Conservation (phyloP, 108 stramenopile species). For the Stephanodiscus minutulus region DNA sequence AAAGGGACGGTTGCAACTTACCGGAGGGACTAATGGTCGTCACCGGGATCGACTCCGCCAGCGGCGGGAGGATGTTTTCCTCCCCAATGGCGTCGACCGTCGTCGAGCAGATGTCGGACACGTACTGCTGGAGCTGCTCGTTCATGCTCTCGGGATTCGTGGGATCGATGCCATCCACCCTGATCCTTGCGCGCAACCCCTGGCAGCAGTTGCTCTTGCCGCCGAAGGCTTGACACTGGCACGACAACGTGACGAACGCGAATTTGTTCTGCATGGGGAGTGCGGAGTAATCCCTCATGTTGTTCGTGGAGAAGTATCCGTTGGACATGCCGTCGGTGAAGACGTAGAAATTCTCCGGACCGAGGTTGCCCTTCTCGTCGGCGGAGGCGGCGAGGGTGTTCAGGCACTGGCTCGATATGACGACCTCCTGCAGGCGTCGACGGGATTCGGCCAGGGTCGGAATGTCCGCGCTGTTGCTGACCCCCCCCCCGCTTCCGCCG, state of each 20-base stretch:
- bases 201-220: slow-evolving; percentile 5
- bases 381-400: slow-evolving; percentile 3
- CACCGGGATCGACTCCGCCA: not conserved
- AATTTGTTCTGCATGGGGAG: slow-evolving; percentile 19
- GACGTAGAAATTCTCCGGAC: not conserved
- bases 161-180: slow-evolving; percentile 2
- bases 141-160: not conserved
- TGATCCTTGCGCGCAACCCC: slow-evolving; percentile 7
- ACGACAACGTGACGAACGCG: slow-evolving; percentile 13
- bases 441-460: not conserved
- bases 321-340: slow-evolving; percentile 24
- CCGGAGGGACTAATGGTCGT: not conserved
- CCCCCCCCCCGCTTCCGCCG: not conserved
- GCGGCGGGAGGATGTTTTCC: slow-evolving; percentile 8
- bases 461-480: not conserved
- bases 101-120: slow-evolving; percentile 9
- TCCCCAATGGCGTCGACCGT: not conserved
- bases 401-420: slow-evolving; percentile 5
- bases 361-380: not conserved
- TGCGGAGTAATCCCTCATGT: not conserved
- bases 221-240: slow-evolving; percentile 6
- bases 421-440: not conserved
- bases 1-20: not conserved
- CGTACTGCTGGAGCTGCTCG: slow-evolving; percentile 3
- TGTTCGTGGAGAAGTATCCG: slow-evolving; percentile 7